Percentiles rank a stretch among this genome's conserved stretches.
Evolutionary conservation across 1,284 basidiomycete genomes (phyloP).

Genomic region (Agroathelia rolfsii): DNA sequence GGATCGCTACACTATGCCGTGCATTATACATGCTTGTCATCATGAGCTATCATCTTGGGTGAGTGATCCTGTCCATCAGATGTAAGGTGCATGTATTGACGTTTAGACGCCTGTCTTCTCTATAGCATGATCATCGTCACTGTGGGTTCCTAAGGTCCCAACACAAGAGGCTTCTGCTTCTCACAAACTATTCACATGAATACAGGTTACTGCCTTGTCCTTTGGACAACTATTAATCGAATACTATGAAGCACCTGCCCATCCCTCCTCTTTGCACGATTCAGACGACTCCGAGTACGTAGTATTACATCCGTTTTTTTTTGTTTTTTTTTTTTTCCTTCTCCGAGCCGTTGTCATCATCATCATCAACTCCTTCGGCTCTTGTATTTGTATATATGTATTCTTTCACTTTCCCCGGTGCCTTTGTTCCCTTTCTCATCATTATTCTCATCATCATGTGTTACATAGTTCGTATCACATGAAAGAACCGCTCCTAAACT

Average conservation of each 20-base stretch:
- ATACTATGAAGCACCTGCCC: constrained; percentile 22
- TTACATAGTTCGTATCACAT: constrained; percentile 9
- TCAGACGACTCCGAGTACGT: constrained; percentile 12
- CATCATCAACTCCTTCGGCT: background rate
- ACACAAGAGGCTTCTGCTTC: constrained; percentile 1
- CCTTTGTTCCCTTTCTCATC: background rate
- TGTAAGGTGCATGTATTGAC: no score
- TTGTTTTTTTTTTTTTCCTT: no score
- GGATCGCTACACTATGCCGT: constrained; percentile 23
- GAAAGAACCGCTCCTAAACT: constrained; percentile 26
- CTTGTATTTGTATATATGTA: no score
- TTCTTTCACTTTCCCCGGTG: constrained; percentile 2
- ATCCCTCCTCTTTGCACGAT: constrained; percentile 15
- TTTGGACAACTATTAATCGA: constrained; percentile 47
- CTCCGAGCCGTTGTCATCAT: background rate
- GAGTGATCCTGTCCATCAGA: constrained; percentile 20
- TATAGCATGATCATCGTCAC: constrained; percentile 43
- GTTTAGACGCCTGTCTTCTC: background rate
- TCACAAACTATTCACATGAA: constrained; percentile 1
- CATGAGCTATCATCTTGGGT: constrained; percentile 61
- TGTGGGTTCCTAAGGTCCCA: constrained; percentile 25
- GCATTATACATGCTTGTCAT: constrained; percentile 56
- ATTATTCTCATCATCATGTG: no score
- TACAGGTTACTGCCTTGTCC: constrained; percentile 43
- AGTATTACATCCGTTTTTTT: no score